Evolutionary conservation across 805 yeast genomes (phyloP).

Genomic region (Tetrapisispora taiwanensis): DNA sequence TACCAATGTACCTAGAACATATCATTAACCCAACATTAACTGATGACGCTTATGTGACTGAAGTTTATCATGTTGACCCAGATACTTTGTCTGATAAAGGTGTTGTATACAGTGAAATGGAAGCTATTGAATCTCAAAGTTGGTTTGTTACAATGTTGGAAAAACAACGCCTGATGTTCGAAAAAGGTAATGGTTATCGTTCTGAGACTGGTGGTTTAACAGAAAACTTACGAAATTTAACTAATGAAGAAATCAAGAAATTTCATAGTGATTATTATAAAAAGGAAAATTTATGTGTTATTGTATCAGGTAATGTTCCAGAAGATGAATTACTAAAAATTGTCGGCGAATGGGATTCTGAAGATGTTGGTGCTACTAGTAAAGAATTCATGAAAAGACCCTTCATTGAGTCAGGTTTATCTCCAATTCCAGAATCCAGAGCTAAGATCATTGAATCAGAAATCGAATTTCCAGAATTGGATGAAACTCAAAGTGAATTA

Average conservation of each 20-base stretch:
- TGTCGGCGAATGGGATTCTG: constrained; percentile 50
- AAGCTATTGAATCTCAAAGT: constrained; percentile 73
- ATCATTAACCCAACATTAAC: constrained; percentile 74
- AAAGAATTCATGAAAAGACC: constrained; percentile 45
- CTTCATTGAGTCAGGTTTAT: constrained; percentile 53
- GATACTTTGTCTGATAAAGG: constrained; percentile 78
- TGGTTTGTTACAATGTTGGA: constrained; percentile 55
- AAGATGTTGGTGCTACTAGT: constrained; percentile 31
- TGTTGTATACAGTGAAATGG: constrained; percentile 96
- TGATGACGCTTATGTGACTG: constrained; percentile 85
- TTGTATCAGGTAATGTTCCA: constrained; percentile 79
- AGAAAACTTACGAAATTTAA: constrained; percentile 60
- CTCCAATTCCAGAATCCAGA: constrained; percentile 37
- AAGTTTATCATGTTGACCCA: constrained; percentile 91
- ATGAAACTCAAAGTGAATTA: constrained; percentile 74
- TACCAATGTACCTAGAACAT: constrained; percentile 89
- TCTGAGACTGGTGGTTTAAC: constrained; percentile 92
- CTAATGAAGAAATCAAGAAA: constrained; percentile 61
- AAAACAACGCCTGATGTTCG: constrained; percentile 47
- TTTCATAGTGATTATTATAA: constrained; percentile 68
- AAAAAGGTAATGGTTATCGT: constrained; percentile 64
- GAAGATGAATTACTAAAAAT: constrained; percentile 55
- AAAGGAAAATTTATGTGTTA: constrained; percentile 74
- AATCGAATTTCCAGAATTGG: constrained; percentile 80
- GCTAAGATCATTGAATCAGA: constrained; percentile 35